phyloP scores from a whole-genome alignment of 257 asterid species.

The Solanum sparsipilum region DNA sequence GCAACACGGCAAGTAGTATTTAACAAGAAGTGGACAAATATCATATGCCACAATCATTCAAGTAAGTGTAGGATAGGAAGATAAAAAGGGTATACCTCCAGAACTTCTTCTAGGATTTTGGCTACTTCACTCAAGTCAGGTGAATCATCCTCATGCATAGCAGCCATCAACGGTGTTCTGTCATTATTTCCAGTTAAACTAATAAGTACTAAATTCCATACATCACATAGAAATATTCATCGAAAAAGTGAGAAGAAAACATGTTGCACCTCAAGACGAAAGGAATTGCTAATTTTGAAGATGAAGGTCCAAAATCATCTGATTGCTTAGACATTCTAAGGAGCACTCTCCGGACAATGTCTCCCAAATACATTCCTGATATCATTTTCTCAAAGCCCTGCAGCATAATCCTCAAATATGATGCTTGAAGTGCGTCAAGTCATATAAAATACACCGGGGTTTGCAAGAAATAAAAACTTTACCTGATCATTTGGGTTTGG shows the following conservation, averaged over 20 bases:
- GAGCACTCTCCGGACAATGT: conserved; percentile 73
- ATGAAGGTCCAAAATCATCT: conserved; percentile 47
- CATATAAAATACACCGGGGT: background rate
- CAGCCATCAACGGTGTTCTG: conserved; percentile 73
- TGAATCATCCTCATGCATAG: conserved; percentile 89
- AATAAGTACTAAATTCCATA: background rate
- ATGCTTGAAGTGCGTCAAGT: background rate
- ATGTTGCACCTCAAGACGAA: conserved; percentile 56
- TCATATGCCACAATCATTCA: background rate
- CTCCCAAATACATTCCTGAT: conserved; percentile 94
- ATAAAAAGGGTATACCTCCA: conserved; percentile 35
- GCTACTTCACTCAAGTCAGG: conserved; percentile 66
- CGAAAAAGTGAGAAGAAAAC: background rate
- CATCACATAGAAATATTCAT: background rate
- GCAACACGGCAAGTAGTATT: background rate
- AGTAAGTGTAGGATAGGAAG: background rate
- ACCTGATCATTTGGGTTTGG: conserved; percentile 85
- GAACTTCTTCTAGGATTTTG: conserved; percentile 39
- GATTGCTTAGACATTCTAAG: conserved; percentile 65
- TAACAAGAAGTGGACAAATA: background rate
- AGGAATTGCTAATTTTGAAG: conserved; percentile 50
- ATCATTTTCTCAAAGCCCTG: conserved; percentile 91
- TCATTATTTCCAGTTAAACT: background rate
- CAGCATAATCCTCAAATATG: conserved; percentile 3
- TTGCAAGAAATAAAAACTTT: background rate